A percentile compares a stretch with the other conserved stretches of the same genome.
phyloP scores from a whole-genome alignment of 306 rosid genomes.

The Ormosia semicastrata region DNA sequence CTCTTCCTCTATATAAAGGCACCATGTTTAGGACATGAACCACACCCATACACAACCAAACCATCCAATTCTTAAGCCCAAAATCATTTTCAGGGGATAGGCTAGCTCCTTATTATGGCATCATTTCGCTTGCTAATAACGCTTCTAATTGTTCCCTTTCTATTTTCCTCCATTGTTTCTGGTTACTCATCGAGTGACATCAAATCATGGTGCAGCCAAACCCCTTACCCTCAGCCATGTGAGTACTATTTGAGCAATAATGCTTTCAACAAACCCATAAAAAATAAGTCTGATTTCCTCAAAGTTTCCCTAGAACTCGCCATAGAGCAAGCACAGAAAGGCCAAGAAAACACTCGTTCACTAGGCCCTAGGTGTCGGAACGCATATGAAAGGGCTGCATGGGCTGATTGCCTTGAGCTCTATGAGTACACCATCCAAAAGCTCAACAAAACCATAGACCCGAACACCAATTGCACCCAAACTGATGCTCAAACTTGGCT shows the following conservation, averaged over 20 bases:
- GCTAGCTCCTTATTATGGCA: slow-evolving; percentile 14
- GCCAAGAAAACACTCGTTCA: slow-evolving; percentile 31
- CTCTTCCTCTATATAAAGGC: slow-evolving; percentile 33
- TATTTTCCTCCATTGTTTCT: slow-evolving; percentile 18
- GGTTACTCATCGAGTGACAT: slow-evolving; percentile 36
- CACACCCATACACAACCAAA: neutral
- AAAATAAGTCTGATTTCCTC: slow-evolving; percentile 60
- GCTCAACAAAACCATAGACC: slow-evolving; percentile 46
- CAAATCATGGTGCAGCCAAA: slow-evolving; percentile 72
- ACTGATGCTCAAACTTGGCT: slow-evolving; percentile 66
- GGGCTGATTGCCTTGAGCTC: slow-evolving; percentile 71
- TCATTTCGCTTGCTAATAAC: neutral
- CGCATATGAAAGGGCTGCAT: slow-evolving; percentile 52
- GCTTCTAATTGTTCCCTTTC: slow-evolving; percentile 23
- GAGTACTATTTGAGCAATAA: slow-evolving; percentile 52
- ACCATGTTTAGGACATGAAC: neutral
- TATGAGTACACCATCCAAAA: slow-evolving; percentile 45
- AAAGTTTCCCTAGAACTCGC: slow-evolving; percentile 50
- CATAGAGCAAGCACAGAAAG: slow-evolving; percentile 45
- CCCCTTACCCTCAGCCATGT: slow-evolving; percentile 79
- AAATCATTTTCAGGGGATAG: neutral
- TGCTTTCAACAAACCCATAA: slow-evolving; percentile 35
- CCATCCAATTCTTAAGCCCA: neutral
- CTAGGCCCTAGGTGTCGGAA: slow-evolving; percentile 51
- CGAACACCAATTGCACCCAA: slow-evolving; percentile 37